phyloP scores from a whole-genome alignment of 2,329 filamentous ascomycete species.

The Colletotrichum costaricense region DNA sequence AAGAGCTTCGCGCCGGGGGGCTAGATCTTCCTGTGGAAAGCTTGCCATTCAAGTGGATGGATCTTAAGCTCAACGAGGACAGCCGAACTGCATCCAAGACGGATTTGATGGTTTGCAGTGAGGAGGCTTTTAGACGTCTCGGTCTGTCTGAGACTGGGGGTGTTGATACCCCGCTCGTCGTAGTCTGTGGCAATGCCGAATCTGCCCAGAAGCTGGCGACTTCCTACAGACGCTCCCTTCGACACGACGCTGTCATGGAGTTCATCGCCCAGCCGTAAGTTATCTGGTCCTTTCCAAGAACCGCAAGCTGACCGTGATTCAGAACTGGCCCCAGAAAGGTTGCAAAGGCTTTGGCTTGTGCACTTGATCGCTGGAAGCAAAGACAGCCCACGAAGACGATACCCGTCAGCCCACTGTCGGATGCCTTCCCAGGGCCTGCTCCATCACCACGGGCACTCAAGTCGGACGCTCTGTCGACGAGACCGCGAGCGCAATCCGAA shows the following conservation, averaged over 20 bases:
- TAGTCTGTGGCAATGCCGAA: slow-evolving; percentile 37
- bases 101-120: slow-evolving; percentile 43
- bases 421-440: not conserved
- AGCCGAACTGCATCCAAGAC: slow-evolving; percentile 17
- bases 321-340: slow-evolving; percentile 37
- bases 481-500: slow-evolving; percentile 27
- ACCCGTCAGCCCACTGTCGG: slow-evolving; percentile 1
- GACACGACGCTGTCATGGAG: slow-evolving; percentile 33
- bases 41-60: slow-evolving; percentile 45
- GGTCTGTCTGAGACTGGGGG: slow-evolving; percentile 35
- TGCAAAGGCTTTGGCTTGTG: slow-evolving; percentile 34
- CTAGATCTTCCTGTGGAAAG: slow-evolving; percentile 40
- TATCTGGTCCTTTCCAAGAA: not conserved
- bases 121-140: slow-evolving; percentile 38
- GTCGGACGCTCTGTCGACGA: not conserved
- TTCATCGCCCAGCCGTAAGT: slow-evolving; percentile 40
- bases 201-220: slow-evolving; percentile 34
- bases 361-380: slow-evolving; percentile 34
- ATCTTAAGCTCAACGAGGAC: slow-evolving; percentile 41
- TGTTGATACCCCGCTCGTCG: slow-evolving; percentile 31
- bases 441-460: not conserved
- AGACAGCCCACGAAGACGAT: slow-evolving; percentile 8
- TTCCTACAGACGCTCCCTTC: slow-evolving; percentile 19
- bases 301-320: not conserved
- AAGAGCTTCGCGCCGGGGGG: slow-evolving; percentile 35